Conservation (phyloP, 768 basidiomycete genomes). For the Boletales sp. region DNA sequence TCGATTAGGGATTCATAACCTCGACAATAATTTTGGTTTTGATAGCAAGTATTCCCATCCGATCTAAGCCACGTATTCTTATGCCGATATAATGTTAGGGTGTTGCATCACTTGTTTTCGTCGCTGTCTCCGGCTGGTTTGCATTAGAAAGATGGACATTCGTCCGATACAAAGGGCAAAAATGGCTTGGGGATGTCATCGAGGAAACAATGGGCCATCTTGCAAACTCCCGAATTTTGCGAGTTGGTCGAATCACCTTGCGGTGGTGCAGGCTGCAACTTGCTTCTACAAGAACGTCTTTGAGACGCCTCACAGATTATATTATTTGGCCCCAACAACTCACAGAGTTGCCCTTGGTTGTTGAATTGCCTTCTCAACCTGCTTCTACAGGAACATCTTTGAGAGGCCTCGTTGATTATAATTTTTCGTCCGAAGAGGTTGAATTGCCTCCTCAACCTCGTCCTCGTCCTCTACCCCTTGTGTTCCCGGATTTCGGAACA, state of each 20-base stretch:
- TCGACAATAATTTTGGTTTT: constrained; percentile 73
- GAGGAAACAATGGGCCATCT: constrained; percentile 25
- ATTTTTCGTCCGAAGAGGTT: constrained; percentile 19
- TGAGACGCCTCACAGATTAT: constrained; percentile 23
- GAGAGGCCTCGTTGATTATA: constrained; percentile 20
- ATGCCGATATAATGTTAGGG: constrained; percentile 12
- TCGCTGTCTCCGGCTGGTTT: constrained; percentile 53
- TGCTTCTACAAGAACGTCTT: constrained; percentile 12
- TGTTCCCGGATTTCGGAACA: constrained; percentile 27
- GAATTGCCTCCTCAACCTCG: constrained; percentile 19
- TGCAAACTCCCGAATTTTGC: constrained; percentile 23
- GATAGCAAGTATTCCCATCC: constrained; percentile 37
- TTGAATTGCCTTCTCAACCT: no score
- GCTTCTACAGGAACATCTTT: constrained; percentile 18
- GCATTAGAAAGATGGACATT: constrained; percentile 49
- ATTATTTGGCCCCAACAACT: constrained; percentile 19
- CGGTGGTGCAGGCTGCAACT: constrained; percentile 24
- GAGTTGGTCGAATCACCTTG: constrained; percentile 19
- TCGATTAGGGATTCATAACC: constrained; percentile 50
- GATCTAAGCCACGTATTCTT: constrained; percentile 2
- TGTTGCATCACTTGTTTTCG: constrained; percentile 40
- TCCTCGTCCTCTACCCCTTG: neutral
- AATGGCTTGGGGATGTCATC: constrained; percentile 49
- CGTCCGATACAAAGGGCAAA: constrained; percentile 44
- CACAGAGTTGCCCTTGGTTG: constrained; percentile 19